These are phyloP conservation scores for Neurospora tetraspora DNA, from an alignment of 495 filamentous ascomycete species.

Conservation along the genomic window DNA sequence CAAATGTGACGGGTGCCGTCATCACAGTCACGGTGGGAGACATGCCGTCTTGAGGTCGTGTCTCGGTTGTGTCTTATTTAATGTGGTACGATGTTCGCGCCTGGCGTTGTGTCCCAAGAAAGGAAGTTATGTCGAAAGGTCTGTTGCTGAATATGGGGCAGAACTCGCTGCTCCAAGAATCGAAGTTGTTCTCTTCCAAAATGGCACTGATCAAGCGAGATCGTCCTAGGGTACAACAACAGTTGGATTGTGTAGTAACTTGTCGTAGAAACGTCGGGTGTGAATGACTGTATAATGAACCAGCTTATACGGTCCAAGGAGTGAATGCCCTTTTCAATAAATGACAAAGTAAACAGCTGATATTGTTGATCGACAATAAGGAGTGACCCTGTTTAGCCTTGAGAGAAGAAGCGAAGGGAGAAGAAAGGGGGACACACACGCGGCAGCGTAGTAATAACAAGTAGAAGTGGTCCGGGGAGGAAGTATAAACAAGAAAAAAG, in stretches of 20 bases:
- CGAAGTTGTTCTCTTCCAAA: slow-evolving; percentile 18
- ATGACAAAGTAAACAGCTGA: slow-evolving; percentile 44
- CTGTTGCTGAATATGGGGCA: slow-evolving; percentile 20
- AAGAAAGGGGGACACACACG: slow-evolving; percentile 33
- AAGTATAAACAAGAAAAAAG: slow-evolving; percentile 29
- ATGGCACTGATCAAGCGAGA: slow-evolving; percentile 4
- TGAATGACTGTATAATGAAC: slow-evolving; percentile 21
- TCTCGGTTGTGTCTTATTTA: slow-evolving; percentile 2
- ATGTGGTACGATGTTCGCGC: slow-evolving; percentile 6
- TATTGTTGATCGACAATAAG: slow-evolving; percentile 47
- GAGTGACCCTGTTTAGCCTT: slow-evolving; percentile 44
- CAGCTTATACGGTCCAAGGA: slow-evolving; percentile 37
- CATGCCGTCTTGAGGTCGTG: slow-evolving; percentile 23
- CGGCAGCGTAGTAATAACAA: slow-evolving; percentile 36
- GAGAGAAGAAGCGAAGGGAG: slow-evolving; percentile 31
- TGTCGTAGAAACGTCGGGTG: not conserved
- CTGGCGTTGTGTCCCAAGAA: slow-evolving; percentile 25
- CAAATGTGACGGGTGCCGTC: slow-evolving; percentile 28
- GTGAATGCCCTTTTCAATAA: slow-evolving; percentile 32
- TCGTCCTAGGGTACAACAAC: slow-evolving; percentile 1
- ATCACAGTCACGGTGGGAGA: slow-evolving; percentile 39
- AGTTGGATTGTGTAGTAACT: not conserved
- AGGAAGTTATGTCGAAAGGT: slow-evolving; percentile 9
- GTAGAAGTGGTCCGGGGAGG: slow-evolving; percentile 26
- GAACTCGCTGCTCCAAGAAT: slow-evolving; percentile 28